Evolutionary conservation across 108 stramenopile genomes (phyloP), one percentile per base, ranked within the genome.

Genomic region (Cyclostephanos tholiformis): DNA sequence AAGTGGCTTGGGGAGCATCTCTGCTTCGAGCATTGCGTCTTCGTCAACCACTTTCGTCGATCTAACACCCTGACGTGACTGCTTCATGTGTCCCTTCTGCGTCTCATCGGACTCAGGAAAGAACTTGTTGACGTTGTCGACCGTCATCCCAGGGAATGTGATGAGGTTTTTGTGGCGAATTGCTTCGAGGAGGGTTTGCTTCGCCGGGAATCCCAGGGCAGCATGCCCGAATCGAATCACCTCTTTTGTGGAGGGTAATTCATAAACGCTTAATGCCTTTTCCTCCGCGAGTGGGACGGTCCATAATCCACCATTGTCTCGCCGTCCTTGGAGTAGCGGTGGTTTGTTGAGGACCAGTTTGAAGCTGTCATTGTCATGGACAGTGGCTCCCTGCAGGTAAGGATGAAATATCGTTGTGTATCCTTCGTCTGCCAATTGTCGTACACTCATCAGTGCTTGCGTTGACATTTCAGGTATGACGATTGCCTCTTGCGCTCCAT

Each of bases 391-490:
- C 8, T 43, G 17, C 20, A 38, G 30, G 63, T 36, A 63, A n/a
- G 63, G 63, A 38, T 63, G 63, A 19, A 63, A 63, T 38, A 63
- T 38, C 2, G 63, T 63, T 30, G 32, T 63, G 6, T 30, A 63
- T 19, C 49, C 49, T 19, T 50, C 4, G 19, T 50, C 49, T 6
- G 32, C 32, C 32, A 32, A 32, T 32, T 32, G 32, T 32, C 32
- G 2, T 2, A 32, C 32, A 4, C 32, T 50, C 19, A 50, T 17
- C 6, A 50, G 49, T 19, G 49, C 16, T 2, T 50, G 16, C 19
- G 16, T 50, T 4, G 16, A 1, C 49, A 50, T 19, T 19, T 19
- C 19, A 19, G 49, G 49, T 19, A 50, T 17, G 49, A 50, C 49
- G 49, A 19, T 17, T 17, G 49, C 49, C 6, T 50, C 49, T 6